Evolutionary conservation across 192 early-diverging fungal species (phyloP), one percentile per base, ranked within the genome.

Genomic region (Mortierella antarctica): DNA sequence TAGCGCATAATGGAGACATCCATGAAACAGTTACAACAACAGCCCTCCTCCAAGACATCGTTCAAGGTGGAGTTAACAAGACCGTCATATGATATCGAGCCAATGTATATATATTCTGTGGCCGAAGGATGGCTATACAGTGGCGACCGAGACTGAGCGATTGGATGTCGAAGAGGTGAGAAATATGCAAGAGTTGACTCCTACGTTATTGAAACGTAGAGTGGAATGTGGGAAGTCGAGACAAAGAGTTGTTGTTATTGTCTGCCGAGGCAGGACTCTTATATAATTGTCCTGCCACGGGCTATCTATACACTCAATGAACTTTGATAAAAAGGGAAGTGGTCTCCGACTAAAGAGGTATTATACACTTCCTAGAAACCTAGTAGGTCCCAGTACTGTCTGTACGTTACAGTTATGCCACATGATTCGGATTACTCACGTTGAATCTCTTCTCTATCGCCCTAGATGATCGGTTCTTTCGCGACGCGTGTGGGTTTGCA

Each of bases 51-150:
- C 60, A 56, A 21, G 69, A 71, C 59, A 62, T 71, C 51, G 46
- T 13, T 0, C 69, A 62, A 56, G 60, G 59, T 20, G 5, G 51
- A 55, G 60, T 57, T 71, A 17, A 71, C 60, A 40, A 71, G 70
- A 40, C 58, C 69, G 50, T 71, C 69, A 50, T 71, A 71, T 71
- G 70, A 71, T 57, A 63, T 63, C 61, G 14, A 56, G 52, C 60
- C 61, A 71, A 71, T 71, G 59, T 71, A 71, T 63, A 71, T 56
- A 48, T 21, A 31, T 49, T 59, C 61, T 15, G 42, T 2, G 44
- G 31, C 23, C 67, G 12, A 62, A 61, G 17, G 41, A 61, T 39
- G 41, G 3, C 44, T 5, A 51, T 23, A 21, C 48, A 64, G 57
- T 7, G 14, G 56, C 21, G 57, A 39, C 51, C 13, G 52, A 44